Conservation (phyloP, 495 filamentous ascomycete genomes). For the Penicillium ucsense region DNA sequence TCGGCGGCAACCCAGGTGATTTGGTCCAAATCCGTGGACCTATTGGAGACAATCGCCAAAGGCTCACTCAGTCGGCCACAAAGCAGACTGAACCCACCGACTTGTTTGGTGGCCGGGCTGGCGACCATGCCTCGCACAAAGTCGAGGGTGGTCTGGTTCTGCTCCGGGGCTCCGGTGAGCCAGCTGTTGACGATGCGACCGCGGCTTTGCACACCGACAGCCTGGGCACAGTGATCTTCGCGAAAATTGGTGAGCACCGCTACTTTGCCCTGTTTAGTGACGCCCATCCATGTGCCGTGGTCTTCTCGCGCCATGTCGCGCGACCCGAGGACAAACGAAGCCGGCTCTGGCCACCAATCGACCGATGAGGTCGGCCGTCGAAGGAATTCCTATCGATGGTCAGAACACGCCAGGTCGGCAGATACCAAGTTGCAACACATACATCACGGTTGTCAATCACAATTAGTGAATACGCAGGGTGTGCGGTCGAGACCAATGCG, state of each 20-base stretch:
- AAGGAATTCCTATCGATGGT: conserved; percentile 61
- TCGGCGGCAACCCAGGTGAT: conserved; percentile 57
- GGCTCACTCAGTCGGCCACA: conserved; percentile 73
- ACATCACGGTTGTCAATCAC: conserved; percentile 91
- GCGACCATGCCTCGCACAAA: conserved; percentile 63
- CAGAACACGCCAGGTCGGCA: not conserved
- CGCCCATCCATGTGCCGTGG: conserved; percentile 87
- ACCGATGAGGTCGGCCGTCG: conserved; percentile 74
- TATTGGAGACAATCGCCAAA: conserved; percentile 81
- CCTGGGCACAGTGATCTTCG: conserved; percentile 46
- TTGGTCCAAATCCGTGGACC: conserved; percentile 48
- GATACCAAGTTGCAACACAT: conserved; percentile 8
- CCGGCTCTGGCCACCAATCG: conserved; percentile 67
- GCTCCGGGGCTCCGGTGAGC: conserved; percentile 41
- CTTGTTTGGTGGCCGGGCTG: conserved; percentile 38
- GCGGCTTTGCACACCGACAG: conserved; percentile 55
- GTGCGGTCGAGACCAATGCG: conserved; percentile 76
- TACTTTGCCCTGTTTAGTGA: conserved; percentile 74
- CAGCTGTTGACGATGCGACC: conserved; percentile 84
- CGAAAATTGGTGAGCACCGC: conserved; percentile 93
- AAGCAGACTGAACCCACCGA: conserved; percentile 88
- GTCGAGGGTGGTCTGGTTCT: conserved; percentile 35
- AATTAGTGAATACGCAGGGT: conserved; percentile 84
- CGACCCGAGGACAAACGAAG: conserved; percentile 53
- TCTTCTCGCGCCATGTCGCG: conserved; percentile 56